Evolutionary conservation across 257 asterid species (phyloP).

Genomic region (Solanum bulbocastanum): DNA sequence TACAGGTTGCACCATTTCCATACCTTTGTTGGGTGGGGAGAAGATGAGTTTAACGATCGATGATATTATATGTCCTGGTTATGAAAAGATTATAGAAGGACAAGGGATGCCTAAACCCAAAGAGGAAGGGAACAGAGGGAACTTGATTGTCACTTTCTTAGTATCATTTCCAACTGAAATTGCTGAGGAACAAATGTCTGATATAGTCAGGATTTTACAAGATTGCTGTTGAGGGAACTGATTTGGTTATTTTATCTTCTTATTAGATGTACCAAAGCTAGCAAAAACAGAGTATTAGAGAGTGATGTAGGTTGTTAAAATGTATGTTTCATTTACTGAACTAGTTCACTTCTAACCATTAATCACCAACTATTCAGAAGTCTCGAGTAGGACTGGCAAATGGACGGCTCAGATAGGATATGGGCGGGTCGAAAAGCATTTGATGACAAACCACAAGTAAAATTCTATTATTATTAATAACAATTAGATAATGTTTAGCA

Average conservation of each 20-base stretch:
- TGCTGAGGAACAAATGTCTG: conserved; percentile 39
- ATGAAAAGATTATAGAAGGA: conserved; percentile 35
- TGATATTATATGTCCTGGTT: conserved; percentile 54
- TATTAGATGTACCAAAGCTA: neutral
- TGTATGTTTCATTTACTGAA: neutral
- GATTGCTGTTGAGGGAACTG: conserved; percentile 16
- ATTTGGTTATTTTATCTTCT: neutral
- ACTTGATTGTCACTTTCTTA: conserved; percentile 42
- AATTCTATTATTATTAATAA: neutral
- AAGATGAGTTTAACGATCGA: conserved; percentile 29
- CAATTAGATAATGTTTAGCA: neutral
- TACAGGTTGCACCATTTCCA: conserved; percentile 37
- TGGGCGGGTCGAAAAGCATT: neutral
- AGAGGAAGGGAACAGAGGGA: conserved; percentile 48
- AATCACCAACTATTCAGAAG: neutral
- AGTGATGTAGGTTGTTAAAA: neutral
- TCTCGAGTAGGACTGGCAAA: neutral
- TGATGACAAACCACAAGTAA: neutral
- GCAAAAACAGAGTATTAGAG: neutral
- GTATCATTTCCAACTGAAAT: conserved; percentile 51
- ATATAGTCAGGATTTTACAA: conserved; percentile 29
- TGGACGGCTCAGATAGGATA: too few relatives aligned
- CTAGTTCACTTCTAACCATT: neutral
- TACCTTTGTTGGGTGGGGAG: conserved; percentile 50
- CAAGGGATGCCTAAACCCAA: conserved; percentile 70